Conservation (phyloP, 352 stramenopile species). For the Globisporangium ultimum region DNA sequence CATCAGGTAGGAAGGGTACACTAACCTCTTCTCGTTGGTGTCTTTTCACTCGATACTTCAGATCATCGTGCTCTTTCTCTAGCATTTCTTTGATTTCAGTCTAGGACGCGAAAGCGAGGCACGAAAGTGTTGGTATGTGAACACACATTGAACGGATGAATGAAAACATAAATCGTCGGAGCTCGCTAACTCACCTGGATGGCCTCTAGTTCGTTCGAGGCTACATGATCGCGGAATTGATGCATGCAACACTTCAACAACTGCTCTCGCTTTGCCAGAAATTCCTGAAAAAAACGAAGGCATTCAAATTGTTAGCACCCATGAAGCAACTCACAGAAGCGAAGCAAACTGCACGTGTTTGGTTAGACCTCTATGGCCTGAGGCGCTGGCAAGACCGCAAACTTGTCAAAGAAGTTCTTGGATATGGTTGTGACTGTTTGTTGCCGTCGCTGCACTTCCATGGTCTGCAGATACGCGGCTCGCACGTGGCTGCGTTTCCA, state of each 20-base stretch:
- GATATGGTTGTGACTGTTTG: slow-evolving; percentile 22
- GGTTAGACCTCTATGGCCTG: slow-evolving; percentile 28
- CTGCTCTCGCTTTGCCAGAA: slow-evolving; percentile 25
- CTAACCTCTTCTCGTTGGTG: slow-evolving; percentile 24
- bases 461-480: slow-evolving; percentile 17
- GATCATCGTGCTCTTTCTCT: slow-evolving; percentile 16
- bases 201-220: slow-evolving; percentile 15
- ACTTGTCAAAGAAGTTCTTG: slow-evolving; percentile 43
- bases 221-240: slow-evolving; percentile 16
- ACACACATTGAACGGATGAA: too few species aligned
- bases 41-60: slow-evolving; percentile 15
- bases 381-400: slow-evolving; percentile 26
- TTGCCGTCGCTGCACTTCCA: slow-evolving; percentile 31
- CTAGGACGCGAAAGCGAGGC: slow-evolving; percentile 2
- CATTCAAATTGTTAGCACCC: background rate
- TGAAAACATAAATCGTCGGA: background rate
- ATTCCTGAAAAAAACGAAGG: slow-evolving; percentile 11
- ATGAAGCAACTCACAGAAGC: background rate
- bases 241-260: slow-evolving; percentile 26
- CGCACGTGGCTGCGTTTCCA: slow-evolving; percentile 17
- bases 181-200: slow-evolving; percentile 15
- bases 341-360: too few species aligned
- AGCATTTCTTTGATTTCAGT: slow-evolving; percentile 21
- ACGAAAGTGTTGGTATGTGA: too few species aligned
- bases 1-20: too few species aligned